Percentiles rank a stretch among this genome's conserved stretches.
Conservation (phyloP, 2,329 filamentous ascomycete genomes). For the Claviceps quebecensis region DNA sequence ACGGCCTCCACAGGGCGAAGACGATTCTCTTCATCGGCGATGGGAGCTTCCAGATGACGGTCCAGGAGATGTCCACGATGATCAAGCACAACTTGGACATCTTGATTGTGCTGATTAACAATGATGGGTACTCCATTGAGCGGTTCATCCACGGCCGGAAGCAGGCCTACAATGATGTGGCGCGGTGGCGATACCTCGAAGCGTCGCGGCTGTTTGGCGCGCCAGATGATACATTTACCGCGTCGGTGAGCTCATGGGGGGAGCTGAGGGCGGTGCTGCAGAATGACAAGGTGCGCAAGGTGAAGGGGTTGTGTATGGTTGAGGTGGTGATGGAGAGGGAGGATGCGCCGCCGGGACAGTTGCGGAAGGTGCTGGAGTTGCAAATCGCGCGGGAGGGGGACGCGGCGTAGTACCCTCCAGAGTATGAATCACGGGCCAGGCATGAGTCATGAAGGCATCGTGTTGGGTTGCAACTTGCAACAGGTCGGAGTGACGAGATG, state of each 20-base stretch:
- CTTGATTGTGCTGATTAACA: constrained; percentile 41
- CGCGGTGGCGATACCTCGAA: constrained; percentile 36
- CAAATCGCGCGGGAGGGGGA: constrained; percentile 4
- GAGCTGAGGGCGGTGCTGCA: constrained; percentile 4
- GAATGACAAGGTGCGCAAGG: background rate
- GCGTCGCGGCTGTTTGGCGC: constrained; percentile 35
- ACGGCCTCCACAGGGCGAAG: constrained; percentile 12
- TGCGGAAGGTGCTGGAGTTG: constrained; percentile 3
- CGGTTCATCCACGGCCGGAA: constrained; percentile 40
- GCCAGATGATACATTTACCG: constrained; percentile 4
- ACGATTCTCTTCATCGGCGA: constrained; percentile 48
- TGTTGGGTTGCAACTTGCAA: no score
- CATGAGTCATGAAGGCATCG: no score
- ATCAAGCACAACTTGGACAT: constrained; percentile 37
- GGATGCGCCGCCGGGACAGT: constrained; percentile 4
- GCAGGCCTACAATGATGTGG: constrained; percentile 39
- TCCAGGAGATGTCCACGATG: constrained; percentile 51
- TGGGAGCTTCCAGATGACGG: constrained; percentile 52
- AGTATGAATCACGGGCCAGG: no score
- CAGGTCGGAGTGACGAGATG: no score
- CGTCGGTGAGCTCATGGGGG: constrained; percentile 4
- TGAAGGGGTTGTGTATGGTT: constrained; percentile 4
- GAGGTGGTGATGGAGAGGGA: constrained; percentile 7
- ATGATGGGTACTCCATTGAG: constrained; percentile 46
- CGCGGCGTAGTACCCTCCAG: background rate